Evolutionary conservation across 1,284 basidiomycete species (phyloP).

Genomic region (Ceratobasidium sp.): DNA sequence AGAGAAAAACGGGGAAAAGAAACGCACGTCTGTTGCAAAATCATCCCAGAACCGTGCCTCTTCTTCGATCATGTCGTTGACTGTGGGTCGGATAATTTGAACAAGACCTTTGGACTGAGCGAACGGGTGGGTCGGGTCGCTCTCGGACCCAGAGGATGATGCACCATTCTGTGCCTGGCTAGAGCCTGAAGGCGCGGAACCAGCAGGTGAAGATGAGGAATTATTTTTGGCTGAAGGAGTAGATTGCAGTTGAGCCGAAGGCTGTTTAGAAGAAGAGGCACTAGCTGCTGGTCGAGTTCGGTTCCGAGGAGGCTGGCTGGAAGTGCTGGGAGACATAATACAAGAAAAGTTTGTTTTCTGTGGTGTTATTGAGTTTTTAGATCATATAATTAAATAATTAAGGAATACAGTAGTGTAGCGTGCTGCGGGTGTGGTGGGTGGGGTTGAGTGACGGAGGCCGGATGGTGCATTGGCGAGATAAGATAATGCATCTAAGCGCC

Average conservation of each 20-base stretch:
- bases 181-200: not conserved
- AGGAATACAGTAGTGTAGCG: too few species aligned
- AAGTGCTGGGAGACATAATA: not conserved
- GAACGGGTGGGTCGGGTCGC: constrained; percentile 28
- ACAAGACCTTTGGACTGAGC: constrained; percentile 25
- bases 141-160: not conserved
- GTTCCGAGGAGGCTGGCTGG: too few species aligned
- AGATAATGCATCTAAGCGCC: constrained; percentile 30
- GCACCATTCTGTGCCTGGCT: not conserved
- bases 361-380: too few species aligned
- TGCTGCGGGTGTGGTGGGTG: too few species aligned
- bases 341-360: not conserved
- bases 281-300: too few species aligned
- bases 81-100: constrained; percentile 25
- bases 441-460: too few species aligned
- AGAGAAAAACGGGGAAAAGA: not conserved
- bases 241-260: not conserved
- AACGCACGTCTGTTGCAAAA: constrained; percentile 34
- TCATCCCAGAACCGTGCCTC: constrained; percentile 43
- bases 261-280: too few species aligned
- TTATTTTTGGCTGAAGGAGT: not conserved
- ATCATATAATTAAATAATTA: too few species aligned
- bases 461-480: not conserved
- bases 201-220: not conserved
- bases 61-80: constrained; percentile 32